Conservation (phyloP, 2,329 filamentous ascomycete species). For the Monilinia fructigena region DNA sequence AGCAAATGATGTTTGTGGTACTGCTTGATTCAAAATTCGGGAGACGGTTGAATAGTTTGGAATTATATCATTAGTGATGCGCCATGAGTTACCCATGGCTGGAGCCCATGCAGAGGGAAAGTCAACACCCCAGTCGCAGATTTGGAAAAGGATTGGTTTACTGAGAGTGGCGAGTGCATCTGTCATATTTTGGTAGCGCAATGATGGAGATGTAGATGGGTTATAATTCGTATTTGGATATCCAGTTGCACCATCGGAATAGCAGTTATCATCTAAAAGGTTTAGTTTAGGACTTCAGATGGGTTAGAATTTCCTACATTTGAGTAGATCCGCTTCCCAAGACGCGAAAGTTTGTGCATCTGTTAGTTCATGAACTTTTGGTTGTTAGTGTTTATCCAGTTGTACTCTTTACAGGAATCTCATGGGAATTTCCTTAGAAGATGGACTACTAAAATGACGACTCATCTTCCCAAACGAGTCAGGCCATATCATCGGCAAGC, state of each 20-base stretch:
- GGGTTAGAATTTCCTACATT: conserved; percentile 39
- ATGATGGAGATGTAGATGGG: conserved; percentile 40
- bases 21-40: conserved; percentile 45
- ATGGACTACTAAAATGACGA: neutral
- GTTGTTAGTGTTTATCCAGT: neutral
- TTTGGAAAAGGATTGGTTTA: conserved; percentile 42
- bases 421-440: neutral
- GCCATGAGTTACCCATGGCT: conserved; percentile 42
- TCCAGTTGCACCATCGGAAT: conserved; percentile 39
- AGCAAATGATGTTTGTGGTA: conserved; percentile 42
- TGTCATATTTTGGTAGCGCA: conserved; percentile 42
- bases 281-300: conserved; percentile 24
- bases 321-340: conserved; percentile 44
- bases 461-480: neutral
- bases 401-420: no score
- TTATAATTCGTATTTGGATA: conserved; percentile 42
- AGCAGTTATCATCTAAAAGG: conserved; percentile 42
- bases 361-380: conserved; percentile 32
- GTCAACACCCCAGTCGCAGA: conserved; percentile 47
- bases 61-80: conserved; percentile 46
- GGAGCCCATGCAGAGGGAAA: conserved; percentile 45
- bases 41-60: conserved; percentile 43
- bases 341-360: conserved; percentile 35
- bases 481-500: conserved; percentile 24
- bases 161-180: conserved; percentile 35